phyloP scores from a whole-genome alignment of 1,284 basidiomycete genomes.

The Salmacisia buchloeana region DNA sequence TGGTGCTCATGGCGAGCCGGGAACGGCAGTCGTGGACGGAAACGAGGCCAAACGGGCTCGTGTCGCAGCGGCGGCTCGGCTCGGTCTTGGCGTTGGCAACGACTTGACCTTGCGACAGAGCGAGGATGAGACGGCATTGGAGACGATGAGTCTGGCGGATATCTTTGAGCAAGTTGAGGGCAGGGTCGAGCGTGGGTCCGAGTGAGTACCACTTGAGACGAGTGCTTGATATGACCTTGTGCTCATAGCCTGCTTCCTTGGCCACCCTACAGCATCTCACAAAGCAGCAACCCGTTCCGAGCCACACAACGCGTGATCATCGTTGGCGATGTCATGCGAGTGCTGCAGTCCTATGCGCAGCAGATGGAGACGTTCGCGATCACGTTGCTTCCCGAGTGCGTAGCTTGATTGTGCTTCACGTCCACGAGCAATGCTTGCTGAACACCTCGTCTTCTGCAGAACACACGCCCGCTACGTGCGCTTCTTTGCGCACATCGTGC shows the following conservation, averaged over 20 bases:
- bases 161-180: constrained; percentile 58
- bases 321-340: constrained; percentile 62
- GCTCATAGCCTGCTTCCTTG: background rate
- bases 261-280: constrained; percentile 6
- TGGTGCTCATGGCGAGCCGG: background rate
- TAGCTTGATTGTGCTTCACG: background rate
- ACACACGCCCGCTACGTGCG: constrained; percentile 57
- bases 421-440: no score
- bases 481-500: constrained; percentile 92
- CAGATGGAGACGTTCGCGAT: background rate
- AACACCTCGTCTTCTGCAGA: background rate
- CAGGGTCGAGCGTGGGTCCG: constrained; percentile 41
- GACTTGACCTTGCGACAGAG: background rate
- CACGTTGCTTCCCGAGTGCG: background rate
- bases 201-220: background rate
- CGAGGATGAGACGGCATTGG: constrained; percentile 6
- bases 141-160: constrained; percentile 54
- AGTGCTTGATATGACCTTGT: background rate
- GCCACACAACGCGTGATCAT: constrained; percentile 80
- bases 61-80: background rate
- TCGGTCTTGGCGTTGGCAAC: background rate
- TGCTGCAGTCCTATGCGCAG: constrained; percentile 19
- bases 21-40: background rate
- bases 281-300: constrained; percentile 74
- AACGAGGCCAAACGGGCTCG: background rate